Evolutionary conservation across 2,329 filamentous ascomycete species (phyloP), one percentile per base, ranked within the genome.

Genomic region (Fusarium oligoseptatum): DNA sequence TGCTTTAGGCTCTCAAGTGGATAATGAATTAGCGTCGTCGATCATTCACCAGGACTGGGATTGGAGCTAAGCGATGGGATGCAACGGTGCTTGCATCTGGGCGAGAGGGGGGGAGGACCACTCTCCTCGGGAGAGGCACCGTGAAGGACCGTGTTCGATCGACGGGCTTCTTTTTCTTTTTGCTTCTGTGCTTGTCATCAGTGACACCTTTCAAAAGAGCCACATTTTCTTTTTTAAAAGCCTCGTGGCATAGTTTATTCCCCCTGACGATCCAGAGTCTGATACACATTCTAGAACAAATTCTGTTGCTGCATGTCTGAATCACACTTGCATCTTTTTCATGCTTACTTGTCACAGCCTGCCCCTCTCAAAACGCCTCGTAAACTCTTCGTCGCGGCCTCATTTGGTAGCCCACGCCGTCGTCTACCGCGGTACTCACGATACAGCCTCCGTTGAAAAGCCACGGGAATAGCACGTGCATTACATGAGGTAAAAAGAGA

Each of bases 1-100:
- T 4, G 61, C 14, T 22, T 22, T 67, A 72, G 41, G 29, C 57
- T 71, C 67, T 50, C 36, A 68, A 61, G 68, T 43, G 45, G 64
- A n/a, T 41, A 11, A 10, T 14, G 5, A 8, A 20, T 34, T 50
- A 27, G n/a, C 29, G 14, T n/a, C n/a, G 70, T 56, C 55, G 70
- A 72, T 71, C 68, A 3, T 29, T 37, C 27, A 45, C 14, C 10
- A 58, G 36, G 29, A 15, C 24, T 34, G 32, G 32, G 32, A 34
- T 34, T 34, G 32, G 27, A 17, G 52, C 27, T 55, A 37, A 57
- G 29, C 52, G 52, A 57, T 55, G 32, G 56, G 56, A 58, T 58
- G 56, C 34, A 58, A 41, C 36, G 56, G 56, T 41, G 56, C 32
- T 34, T 34, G 32, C 32, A 57, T 37, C 52, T 32, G 48, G 48